Conservation (phyloP, 2,329 filamentous ascomycete genomes). For the Aspergillus sergii region DNA sequence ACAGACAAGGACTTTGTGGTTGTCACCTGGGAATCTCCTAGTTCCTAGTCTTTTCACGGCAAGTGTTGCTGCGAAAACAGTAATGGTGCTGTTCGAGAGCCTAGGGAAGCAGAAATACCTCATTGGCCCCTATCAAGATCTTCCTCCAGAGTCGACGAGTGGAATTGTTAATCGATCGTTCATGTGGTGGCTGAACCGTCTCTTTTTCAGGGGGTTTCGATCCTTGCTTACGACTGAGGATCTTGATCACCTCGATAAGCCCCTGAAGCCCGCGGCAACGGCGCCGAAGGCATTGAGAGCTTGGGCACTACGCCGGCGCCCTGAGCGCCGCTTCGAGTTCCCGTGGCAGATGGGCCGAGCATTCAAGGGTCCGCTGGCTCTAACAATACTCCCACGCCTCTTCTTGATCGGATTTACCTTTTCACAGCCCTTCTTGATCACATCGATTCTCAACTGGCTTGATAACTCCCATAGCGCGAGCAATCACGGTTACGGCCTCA, state of each 20-base stretch:
- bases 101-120: too few relatives aligned
- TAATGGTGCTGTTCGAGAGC: too few relatives aligned
- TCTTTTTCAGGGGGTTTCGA: neutral
- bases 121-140: too few relatives aligned
- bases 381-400: conserved; percentile 20
- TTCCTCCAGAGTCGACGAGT: too few relatives aligned
- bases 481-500: too few relatives aligned
- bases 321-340: conserved; percentile 1
- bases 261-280: neutral
- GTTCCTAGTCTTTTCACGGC: conserved; percentile 39
- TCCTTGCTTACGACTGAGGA: neutral
- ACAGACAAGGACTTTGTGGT: conserved; percentile 42
- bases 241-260: neutral
- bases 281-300: neutral
- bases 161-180: too few relatives aligned
- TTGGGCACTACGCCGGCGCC: neutral
- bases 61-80: neutral
- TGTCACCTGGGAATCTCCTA: conserved; percentile 19
- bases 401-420: conserved; percentile 24
- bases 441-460: conserved; percentile 22
- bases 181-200: too few relatives aligned
- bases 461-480: neutral
- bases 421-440: conserved; percentile 28
- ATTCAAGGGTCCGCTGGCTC: conserved; percentile 18
- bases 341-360: neutral